A percentile compares a stretch with the other conserved stretches of the same genome.
phyloP scores from a whole-genome alignment of 306 rosid genomes.

The Quercus robur region DNA sequence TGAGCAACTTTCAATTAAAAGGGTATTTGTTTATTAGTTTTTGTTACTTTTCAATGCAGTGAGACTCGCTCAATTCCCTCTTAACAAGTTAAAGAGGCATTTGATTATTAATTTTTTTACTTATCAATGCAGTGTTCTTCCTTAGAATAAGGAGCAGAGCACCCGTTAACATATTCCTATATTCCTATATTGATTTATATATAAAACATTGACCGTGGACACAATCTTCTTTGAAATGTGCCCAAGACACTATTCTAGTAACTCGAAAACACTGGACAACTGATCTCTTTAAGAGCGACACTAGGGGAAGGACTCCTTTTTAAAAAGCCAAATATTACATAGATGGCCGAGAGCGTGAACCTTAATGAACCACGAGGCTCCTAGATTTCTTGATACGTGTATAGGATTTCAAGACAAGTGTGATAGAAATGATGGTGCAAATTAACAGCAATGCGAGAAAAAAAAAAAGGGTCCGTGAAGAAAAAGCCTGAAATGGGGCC shows the following conservation, averaged over 20 bases:
- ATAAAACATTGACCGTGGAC: neutral
- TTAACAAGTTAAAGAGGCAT: too few species aligned
- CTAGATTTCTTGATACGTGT: neutral
- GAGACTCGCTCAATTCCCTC: too few species aligned
- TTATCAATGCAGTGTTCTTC: too few species aligned
- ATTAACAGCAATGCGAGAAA: neutral
- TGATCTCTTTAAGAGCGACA: neutral
- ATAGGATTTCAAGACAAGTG: neutral
- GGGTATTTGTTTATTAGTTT: too few species aligned
- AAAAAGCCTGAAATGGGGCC: neutral
- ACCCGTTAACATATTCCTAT: too few species aligned
- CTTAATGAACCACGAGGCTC: neutral
- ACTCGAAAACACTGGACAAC: neutral
- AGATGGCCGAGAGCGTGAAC: neutral
- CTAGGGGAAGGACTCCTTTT: neutral
- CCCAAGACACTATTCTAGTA: neutral
- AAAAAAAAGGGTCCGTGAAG: neutral
- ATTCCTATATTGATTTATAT: neutral
- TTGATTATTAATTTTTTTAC: too few species aligned
- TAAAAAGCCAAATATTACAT: neutral
- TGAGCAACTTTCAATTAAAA: too few species aligned
- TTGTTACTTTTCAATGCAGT: too few species aligned
- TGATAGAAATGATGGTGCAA: neutral
- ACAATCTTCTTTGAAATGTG: neutral
- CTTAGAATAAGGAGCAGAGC: too few species aligned